Evolutionary conservation across 1,284 basidiomycete genomes (phyloP).

Genomic region (Paramarasmius palmivorus): DNA sequence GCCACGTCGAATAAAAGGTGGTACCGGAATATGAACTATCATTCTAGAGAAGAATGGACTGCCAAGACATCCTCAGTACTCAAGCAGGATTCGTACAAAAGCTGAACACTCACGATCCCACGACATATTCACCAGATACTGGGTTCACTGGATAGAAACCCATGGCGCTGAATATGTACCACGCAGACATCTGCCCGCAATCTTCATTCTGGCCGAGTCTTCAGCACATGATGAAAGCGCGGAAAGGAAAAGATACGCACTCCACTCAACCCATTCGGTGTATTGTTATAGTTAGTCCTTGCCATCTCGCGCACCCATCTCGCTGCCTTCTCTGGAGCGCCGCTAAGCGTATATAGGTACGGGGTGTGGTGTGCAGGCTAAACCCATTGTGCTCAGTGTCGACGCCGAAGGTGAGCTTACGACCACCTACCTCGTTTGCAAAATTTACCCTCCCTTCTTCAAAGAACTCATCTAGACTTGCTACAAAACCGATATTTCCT

Average conservation of each 20-base stretch:
- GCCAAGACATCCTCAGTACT: not conserved
- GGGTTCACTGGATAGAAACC: conserved; percentile 90
- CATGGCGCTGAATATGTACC: conserved; percentile 82
- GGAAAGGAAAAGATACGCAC: conserved; percentile 34
- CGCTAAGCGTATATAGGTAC: conserved; percentile 76
- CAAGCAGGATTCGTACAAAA: not conserved
- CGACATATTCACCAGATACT: conserved; percentile 69
- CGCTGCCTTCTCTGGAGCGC: conserved; percentile 70
- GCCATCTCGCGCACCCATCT: conserved; percentile 71
- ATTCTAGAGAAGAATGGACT: conserved; percentile 24
- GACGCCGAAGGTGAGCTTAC: not conserved
- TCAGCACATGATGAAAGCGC: not conserved
- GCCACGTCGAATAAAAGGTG: conserved; percentile 4
- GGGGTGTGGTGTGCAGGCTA: conserved; percentile 83
- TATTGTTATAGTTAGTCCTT: conserved; percentile 63
- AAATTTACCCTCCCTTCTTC: conserved; percentile 82
- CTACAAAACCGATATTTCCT: conserved; percentile 63
- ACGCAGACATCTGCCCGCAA: conserved; percentile 88
- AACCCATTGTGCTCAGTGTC: not conserved
- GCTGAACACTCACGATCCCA: conserved; percentile 57
- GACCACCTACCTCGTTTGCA: conserved; percentile 66
- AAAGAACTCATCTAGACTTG: conserved; percentile 77
- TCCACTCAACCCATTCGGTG: conserved; percentile 67
- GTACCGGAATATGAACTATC: conserved; percentile 11
- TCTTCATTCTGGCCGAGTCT: conserved; percentile 69